Evolutionary conservation across 805 yeast species (phyloP).

Genomic region (Suhomyces pyralidae): DNA sequence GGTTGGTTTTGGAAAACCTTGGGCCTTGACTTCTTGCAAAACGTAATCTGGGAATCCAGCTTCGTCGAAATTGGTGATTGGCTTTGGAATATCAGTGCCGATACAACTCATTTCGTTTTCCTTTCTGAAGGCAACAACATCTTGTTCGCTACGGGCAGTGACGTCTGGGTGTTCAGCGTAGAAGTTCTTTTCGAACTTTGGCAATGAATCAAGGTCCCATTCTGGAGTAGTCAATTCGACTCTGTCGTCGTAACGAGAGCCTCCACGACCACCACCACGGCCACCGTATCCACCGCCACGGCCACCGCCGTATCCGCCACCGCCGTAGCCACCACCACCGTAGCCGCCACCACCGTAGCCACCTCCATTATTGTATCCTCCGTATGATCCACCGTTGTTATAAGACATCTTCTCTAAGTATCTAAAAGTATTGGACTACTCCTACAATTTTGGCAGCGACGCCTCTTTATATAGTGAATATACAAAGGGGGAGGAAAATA

Average conservation of each 20-base stretch:
- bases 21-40: constrained; percentile 78
- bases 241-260: constrained; percentile 39
- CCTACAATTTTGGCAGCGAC: not conserved
- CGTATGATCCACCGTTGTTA: constrained; percentile 24
- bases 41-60: constrained; percentile 98
- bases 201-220: constrained; percentile 75
- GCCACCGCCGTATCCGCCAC: constrained; percentile 28
- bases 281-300: constrained; percentile 22
- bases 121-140: constrained; percentile 72
- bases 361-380: constrained; percentile 29
- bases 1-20: constrained; percentile 93
- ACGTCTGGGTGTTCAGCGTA: constrained; percentile 84
- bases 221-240: constrained; percentile 64
- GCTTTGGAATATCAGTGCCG: constrained; percentile 90
- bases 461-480: constrained; percentile 3
- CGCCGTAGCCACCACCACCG: constrained; percentile 30
- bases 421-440: not conserved
- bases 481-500: not conserved
- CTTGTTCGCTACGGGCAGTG: constrained; percentile 67
- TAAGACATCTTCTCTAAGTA: constrained; percentile 33
- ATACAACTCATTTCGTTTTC: constrained; percentile 80
- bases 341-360: constrained; percentile 40
- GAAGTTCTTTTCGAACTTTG: constrained; percentile 92
- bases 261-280: constrained; percentile 26
- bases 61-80: constrained; percentile 89